phyloP scores from a whole-genome alignment of 139 green algal genomes.

The Chlorella sorokiniana region DNA sequence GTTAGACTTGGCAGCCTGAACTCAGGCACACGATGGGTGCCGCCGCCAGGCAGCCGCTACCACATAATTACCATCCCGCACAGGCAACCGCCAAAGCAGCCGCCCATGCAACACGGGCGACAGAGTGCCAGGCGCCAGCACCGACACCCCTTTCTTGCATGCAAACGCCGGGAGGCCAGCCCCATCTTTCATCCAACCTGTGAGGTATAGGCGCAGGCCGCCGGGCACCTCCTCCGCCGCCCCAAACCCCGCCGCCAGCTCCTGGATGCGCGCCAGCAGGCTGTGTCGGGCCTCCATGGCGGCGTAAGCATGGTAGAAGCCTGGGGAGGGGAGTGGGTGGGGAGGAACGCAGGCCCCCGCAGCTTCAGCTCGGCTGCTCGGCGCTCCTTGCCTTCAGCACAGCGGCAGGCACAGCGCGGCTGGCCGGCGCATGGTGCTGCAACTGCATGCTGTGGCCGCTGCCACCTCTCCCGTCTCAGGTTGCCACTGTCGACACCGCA shows the following conservation, averaged over 20 bases:
- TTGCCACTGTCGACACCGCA: neutral
- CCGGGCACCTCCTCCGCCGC: neutral
- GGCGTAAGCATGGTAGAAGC: conserved; percentile 13
- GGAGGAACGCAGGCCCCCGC: neutral
- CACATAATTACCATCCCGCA: no score
- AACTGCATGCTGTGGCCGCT: no score
- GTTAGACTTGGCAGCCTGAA: neutral
- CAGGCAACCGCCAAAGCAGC: no score
- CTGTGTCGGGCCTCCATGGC: neutral
- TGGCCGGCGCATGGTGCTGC: no score
- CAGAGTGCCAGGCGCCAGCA: neutral
- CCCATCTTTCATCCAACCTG: neutral
- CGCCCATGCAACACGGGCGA: neutral
- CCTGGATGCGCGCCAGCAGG: neutral
- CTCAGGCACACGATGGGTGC: no score
- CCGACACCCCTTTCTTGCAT: neutral
- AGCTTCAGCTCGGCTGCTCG: neutral
- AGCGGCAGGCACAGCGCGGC: neutral
- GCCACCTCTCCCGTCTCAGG: no score
- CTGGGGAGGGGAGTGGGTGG: neutral
- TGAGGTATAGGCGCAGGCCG: neutral
- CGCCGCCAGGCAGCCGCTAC: no score
- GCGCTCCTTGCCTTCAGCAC: neutral
- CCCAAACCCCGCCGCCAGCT: neutral
- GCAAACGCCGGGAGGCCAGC: neutral